Base-by-base conservation (phyloP, 495 filamentous ascomycete species). In the Hypoxylon cercidicola region DNA sequence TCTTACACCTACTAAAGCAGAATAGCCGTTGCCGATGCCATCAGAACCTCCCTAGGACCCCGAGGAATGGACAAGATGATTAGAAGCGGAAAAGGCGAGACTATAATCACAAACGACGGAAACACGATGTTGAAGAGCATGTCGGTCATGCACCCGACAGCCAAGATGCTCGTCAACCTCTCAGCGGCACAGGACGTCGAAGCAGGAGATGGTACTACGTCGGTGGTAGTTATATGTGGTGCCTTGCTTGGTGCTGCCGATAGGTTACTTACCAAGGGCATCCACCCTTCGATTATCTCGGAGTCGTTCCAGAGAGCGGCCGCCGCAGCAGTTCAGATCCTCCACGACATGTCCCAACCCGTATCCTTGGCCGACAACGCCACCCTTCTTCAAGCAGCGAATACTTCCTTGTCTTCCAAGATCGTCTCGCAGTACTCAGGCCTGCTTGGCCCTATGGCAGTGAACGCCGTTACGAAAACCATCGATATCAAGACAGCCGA, bases 61-160 rank as follows among this genome's bases (percentile, higher is more conserved):
- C 72, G 83, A 74, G 82, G 81, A 50, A 96, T 97, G 93, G 95
- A 99, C 80, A 99, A 99, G 83, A 99, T 99, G 95, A 98, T 99
- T 64, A 90, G 95, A 86, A 96, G 91, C 23, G 90, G 93, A 66
- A 96, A 93, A 74, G 96, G 96, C 77, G 89, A 96, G 75, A 97
- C 95, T 44, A 94, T 98, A 72, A 99, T 99, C 78, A 97, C 94
- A 68, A 99, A 99, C 81, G 95, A 99, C 79, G 95, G 95, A 76
- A 96, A 95, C 80, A 99, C 95, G 35, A 98, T 98, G 92, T 80
- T 99, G 72, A 95, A 89, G 78, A 91, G 93, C 83, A 98, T 99
- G 95, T 90, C 91, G 67, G 96, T 99, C 50, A 91, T 98, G 92
- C 95, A 99, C 76, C 95, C 95, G 35, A 93, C 95, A 55, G 95